phyloP scores from a whole-genome alignment of 257 asterid species.

The Solanum arcanum region DNA sequence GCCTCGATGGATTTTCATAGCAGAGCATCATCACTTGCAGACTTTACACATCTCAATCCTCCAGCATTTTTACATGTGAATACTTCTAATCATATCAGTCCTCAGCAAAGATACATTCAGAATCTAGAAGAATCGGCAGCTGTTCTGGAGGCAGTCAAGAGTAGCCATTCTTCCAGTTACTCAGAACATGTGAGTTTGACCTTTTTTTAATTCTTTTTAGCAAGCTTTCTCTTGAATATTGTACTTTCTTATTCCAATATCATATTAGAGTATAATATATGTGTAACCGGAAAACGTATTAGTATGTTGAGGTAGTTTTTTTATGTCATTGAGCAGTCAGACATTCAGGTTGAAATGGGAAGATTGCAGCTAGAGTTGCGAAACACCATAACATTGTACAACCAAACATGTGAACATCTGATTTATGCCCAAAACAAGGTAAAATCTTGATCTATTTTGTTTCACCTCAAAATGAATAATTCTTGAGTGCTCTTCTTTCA shows the following conservation, averaged over 20 bases:
- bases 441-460: slow-evolving; percentile 11
- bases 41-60: slow-evolving; percentile 18
- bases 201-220: neutral
- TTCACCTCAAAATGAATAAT: neutral
- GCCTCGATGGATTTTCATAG: slow-evolving; percentile 22
- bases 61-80: slow-evolving; percentile 15
- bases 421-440: slow-evolving; percentile 65
- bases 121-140: slow-evolving; percentile 16
- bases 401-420: slow-evolving; percentile 60
- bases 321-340: slow-evolving; percentile 25
- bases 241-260: neutral
- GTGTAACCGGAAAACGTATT: neutral
- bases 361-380: slow-evolving; percentile 46
- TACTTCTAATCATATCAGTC: slow-evolving; percentile 6
- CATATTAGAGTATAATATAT: neutral
- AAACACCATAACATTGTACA: slow-evolving; percentile 49
- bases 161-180: slow-evolving; percentile 17
- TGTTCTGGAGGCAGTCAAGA: slow-evolving; percentile 6
- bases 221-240: neutral
- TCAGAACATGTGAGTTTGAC: slow-evolving; percentile 35
- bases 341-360: slow-evolving; percentile 43
- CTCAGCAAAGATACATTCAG: slow-evolving; percentile 11
- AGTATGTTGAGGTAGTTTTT: slow-evolving; percentile 3
- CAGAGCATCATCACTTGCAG: slow-evolving; percentile 4
- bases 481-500: neutral